Evolutionary conservation across 176 grass and related monocot species (phyloP), one percentile per base, ranked within the genome.

Genomic region (Avena insularis): DNA sequence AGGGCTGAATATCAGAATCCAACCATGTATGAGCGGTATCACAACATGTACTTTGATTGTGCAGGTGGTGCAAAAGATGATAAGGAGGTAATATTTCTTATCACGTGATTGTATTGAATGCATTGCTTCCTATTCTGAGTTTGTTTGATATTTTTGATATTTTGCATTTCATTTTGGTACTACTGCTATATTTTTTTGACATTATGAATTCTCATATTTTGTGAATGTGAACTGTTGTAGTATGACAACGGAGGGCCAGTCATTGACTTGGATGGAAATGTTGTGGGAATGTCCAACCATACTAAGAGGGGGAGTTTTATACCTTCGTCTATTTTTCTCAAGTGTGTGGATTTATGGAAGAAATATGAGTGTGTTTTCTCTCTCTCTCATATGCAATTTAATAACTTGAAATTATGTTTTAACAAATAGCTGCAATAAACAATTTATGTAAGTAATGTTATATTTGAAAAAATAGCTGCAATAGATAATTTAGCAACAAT

Each of bases 41-140:
- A 84, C 55, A 61, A 74, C 16, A 74, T 84, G 68, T 84, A 74
- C 2, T 20, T 72, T 31, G 15, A 74, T 11, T 57, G 54, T 56
- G 48, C 47, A 54, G 50, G 16, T 51, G 46, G 23, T 75, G 21
- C 7, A 15, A 75, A 50, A 3, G 31, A 23, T 17, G 48, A 54
- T 17, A 50, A 33, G 0, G 56, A 74, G 82, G 54, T 61, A 61
- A 40, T 45, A 35, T 53, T 13, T 68, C 10, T 36, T 35, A 51
- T 68, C 63, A 54, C 1, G 1, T 66, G 9, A 66, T 66, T 81
- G 59, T 60, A 62, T 1, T 35, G 8, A 16, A 55, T 27, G 23
- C 3, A 63, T 48, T 23, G 4, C 23, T 50, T 58, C 25, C 53
- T 19, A 2, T 38, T 78, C 12, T 57, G 3, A 77, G 4, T 77